Evolutionary conservation across 78 protist species (phyloP), one percentile per base, ranked within the genome.

Genomic region (Goniomonas avonlea): DNA sequence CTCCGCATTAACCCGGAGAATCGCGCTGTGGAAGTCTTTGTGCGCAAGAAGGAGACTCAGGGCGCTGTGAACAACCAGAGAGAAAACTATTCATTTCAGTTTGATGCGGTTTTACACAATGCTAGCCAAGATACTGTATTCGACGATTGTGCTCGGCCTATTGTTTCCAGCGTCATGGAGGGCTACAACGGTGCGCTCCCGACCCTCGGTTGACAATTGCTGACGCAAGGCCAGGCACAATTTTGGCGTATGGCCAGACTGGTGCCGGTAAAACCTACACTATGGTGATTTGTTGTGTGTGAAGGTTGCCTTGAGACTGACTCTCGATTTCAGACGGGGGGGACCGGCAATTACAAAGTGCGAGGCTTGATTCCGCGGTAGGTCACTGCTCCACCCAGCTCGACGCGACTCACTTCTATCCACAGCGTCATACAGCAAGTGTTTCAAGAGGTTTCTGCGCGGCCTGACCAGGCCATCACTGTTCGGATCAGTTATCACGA

Each of bases 231-330:
- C 9, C 8, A 29, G 83, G 83, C 25, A 83, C 86, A 2, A 27
- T 89, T 32, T 13, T 89, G 73, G 86, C 60, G 31, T 89, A 89
- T 79, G 92, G 92, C 3, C 92, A 89, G 76, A 89, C 92, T 1
- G 92, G 92, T 9, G 87, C 89, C 1, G 89, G 89, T 25, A 89
- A 85, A 71, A 82, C 89, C 11, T 85, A 34, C 76, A 85, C 87
- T 1, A 81, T 85, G 85, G 73, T 25, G 25, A 65, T n/a, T n/a
- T n/a, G n/a, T n/a, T n/a, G n/a, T n/a, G n/a, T n/a, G n/a, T n/a
- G n/a, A n/a, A n/a, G n/a, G n/a, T n/a, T n/a, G n/a, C 53, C 37
- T 68, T 34, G 70, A 47, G 13, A n/a, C n/a, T n/a, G n/a, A n/a
- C n/a, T n/a, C n/a, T n/a, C n/a, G n/a, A n/a, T n/a, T n/a, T n/a